Percentiles rank a stretch among this genome's conserved stretches.
Evolutionary conservation across 1,284 basidiomycete genomes (phyloP).

Genomic region (Puccinia novopanici): DNA sequence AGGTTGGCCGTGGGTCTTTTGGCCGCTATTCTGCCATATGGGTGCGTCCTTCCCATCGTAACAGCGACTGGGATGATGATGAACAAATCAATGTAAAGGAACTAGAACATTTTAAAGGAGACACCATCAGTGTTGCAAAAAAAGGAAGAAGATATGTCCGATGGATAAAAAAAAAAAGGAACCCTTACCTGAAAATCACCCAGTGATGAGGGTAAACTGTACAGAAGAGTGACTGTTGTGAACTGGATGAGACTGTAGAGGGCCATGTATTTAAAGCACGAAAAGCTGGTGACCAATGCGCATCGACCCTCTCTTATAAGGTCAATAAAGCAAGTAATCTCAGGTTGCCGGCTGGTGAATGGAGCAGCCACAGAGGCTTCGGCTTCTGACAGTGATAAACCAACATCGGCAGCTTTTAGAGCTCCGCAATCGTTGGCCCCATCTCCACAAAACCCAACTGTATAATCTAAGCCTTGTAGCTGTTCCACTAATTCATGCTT

Average conservation of each 20-base stretch:
- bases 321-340: conserved; percentile 93
- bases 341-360: conserved; percentile 89
- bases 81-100: conserved; percentile 95
- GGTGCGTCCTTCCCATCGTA: conserved; percentile 90
- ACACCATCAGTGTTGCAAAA: conserved; percentile 9
- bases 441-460: conserved; percentile 97
- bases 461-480: conserved; percentile 88
- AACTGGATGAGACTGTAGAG: conserved; percentile 64
- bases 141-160: background rate
- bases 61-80: conserved; percentile 96
- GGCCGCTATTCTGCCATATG: conserved; percentile 79
- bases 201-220: conserved; percentile 92
- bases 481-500: conserved; percentile 98
- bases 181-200: conserved; percentile 85
- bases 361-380: conserved; percentile 99
- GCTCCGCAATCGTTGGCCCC: conserved; percentile 99
- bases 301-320: conserved; percentile 90
- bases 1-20: conserved; percentile 94
- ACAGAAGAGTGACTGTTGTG: conserved; percentile 79
- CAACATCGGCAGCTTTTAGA: conserved; percentile 96
- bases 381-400: conserved; percentile 92
- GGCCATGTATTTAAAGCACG: conserved; percentile 97
- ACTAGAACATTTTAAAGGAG: conserved; percentile 63
- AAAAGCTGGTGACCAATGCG: conserved; percentile 94
- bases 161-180: background rate